These are phyloP conservation scores for Colletotrichum eleusines DNA, from an alignment of 2,329 filamentous ascomycete genomes.

Conservation along the genomic window DNA sequence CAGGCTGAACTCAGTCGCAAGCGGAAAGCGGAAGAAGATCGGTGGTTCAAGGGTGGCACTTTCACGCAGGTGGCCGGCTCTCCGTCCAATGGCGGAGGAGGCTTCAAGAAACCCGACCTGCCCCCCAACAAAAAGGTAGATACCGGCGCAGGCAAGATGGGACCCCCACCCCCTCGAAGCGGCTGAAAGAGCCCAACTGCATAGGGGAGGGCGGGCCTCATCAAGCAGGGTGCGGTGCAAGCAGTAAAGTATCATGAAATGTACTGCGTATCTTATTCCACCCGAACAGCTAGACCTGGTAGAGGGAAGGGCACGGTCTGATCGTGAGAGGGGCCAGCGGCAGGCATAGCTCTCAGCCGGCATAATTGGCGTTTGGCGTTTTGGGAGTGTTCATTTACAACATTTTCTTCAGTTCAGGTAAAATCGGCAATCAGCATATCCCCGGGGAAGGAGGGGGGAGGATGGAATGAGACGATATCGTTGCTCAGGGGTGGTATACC, in stretches of 20 bases:
- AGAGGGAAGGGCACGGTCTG: conserved; percentile 5
- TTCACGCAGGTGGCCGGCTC: conserved; percentile 85
- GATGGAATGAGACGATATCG: conserved; percentile 10
- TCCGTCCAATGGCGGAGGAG: conserved; percentile 61
- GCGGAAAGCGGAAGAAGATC: conserved; percentile 91
- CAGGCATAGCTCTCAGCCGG: conserved; percentile 17
- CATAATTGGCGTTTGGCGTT: conserved; percentile 34
- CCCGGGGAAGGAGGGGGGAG: not conserved
- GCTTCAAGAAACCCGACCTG: conserved; percentile 86
- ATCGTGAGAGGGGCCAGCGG: conserved; percentile 13
- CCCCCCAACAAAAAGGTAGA: conserved; percentile 81
- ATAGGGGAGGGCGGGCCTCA: not conserved
- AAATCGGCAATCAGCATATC: conserved; percentile 10
- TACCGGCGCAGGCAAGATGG: conserved; percentile 69
- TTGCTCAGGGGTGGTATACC: not conserved
- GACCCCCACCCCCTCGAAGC: conserved; percentile 47
- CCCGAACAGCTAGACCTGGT: conserved; percentile 10
- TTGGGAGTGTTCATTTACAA: conserved; percentile 1
- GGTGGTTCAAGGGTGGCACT: conserved; percentile 97
- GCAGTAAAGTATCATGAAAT: conserved; percentile 2
- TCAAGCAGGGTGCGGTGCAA: not conserved
- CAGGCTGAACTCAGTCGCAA: conserved; percentile 90
- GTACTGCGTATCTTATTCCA: conserved; percentile 1
- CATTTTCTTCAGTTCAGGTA: not conserved
- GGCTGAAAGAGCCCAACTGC: conserved; percentile 11